Evolutionary conservation across 768 basidiomycete genomes (phyloP).

Genomic region (Lactarius evosmus): DNA sequence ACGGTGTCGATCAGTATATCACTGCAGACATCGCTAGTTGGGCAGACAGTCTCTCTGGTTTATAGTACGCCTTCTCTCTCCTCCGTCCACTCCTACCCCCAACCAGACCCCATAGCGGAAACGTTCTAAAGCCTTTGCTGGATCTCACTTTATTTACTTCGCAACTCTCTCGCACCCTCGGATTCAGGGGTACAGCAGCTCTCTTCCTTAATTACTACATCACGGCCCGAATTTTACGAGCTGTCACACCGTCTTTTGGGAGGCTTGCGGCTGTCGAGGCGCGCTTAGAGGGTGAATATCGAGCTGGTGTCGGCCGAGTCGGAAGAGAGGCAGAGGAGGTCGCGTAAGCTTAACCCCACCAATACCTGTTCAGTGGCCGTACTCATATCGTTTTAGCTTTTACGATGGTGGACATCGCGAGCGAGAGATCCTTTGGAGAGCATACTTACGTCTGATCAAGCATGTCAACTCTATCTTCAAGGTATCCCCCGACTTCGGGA

Average conservation of each 20-base stretch:
- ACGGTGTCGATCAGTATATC: constrained; percentile 87
- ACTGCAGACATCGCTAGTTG: constrained; percentile 91
- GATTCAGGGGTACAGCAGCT: constrained; percentile 75
- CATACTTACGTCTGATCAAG: constrained; percentile 76
- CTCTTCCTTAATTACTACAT: constrained; percentile 81
- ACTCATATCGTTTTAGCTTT: constrained; percentile 51
- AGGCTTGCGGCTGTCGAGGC: constrained; percentile 85
- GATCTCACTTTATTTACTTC: constrained; percentile 90
- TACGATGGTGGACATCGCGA: constrained; percentile 88
- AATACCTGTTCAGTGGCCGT: neutral
- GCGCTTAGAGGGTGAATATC: constrained; percentile 85
- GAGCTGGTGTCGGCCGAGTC: constrained; percentile 80
- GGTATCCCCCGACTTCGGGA: constrained; percentile 39
- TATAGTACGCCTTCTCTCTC: constrained; percentile 64
- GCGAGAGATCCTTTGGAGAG: constrained; percentile 70
- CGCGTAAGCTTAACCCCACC: constrained; percentile 52
- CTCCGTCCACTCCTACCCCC: neutral
- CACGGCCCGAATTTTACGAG: constrained; percentile 78
- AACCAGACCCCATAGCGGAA: constrained; percentile 55
- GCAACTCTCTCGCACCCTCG: constrained; percentile 84
- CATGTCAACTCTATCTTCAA: constrained; percentile 93
- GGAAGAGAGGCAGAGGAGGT: constrained; percentile 91
- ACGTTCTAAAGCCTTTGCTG: constrained; percentile 87
- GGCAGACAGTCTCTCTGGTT: constrained; percentile 76
- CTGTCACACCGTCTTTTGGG: constrained; percentile 92